Base-by-base conservation (phyloP, 257 asterid species). In the Scutellaria barbata region DNA sequence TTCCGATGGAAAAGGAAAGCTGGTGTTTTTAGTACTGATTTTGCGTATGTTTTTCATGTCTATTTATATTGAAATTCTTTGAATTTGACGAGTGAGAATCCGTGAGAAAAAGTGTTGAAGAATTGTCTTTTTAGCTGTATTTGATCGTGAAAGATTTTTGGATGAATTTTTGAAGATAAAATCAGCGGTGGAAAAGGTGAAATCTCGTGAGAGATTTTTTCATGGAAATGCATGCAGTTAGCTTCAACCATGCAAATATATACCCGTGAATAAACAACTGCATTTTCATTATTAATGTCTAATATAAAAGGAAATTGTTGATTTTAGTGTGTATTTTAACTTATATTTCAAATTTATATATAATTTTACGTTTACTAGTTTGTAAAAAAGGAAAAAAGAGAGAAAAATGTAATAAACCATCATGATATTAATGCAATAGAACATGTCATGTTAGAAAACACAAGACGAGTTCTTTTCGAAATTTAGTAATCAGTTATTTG, bases 141-240 rank as follows among this genome's bases (percentile, higher is more conserved):
- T 54, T 46, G 35, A 30, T 30, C 35, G 35, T 30, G 35, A 30
- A 30, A 48, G 55, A 39, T 6, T 18, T 10, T 58, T 66, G 72
- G 60, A 25, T 66, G 55, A n/a, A 45, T 11, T 14, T 53, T 54
- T 46, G 0, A 52, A 30, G 56, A 4, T 8, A 43, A 22, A 47
- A 51, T 63, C 60, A 77, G 80, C 85, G 81, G 90, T 79, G 88
- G 25, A 47, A 22, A 75, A 66, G 88, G 50, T 81, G 76, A 74
- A 30, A 69, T 66, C 86, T 81, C 86, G 90, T 83, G 90, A 83
- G 53, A 1, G 39, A 13, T 54, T 46, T 6, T 9, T 67, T 67
- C 17, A 50, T 50, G 55, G 22, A 14, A 50, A 14, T 50, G 55
- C 22, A n/a, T n/a, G 22, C 22, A 30, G 35, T 4, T 30, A 30